phyloP scores from a whole-genome alignment of 177 flowering plant genomes.

The Vitis hybrid region DNA sequence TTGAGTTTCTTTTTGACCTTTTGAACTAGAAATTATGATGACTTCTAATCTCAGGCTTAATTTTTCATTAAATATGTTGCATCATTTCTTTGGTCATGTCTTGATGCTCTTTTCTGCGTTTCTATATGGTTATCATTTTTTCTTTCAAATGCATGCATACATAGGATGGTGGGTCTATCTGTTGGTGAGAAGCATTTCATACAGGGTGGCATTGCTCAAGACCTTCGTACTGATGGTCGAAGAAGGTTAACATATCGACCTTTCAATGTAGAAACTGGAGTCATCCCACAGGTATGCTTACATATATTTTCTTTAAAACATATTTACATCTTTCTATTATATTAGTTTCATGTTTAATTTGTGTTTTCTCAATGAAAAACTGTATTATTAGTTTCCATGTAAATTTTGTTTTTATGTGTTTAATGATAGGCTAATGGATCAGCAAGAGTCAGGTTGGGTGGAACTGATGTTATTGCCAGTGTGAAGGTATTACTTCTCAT shows the following conservation, averaged over 20 bases:
- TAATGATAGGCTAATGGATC: conserved; percentile 87
- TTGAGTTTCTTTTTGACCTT: too few species aligned
- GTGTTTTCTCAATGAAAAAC: background rate
- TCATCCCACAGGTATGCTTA: conserved; percentile 75
- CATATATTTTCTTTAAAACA: background rate
- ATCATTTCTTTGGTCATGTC: too few species aligned
- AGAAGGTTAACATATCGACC: conserved; percentile 69
- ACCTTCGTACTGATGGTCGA: conserved; percentile 90
- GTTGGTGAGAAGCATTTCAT: conserved; percentile 76
- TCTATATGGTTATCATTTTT: too few species aligned
- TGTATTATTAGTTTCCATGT: background rate
- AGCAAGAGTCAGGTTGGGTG: conserved; percentile 83
- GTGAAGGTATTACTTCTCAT: conserved; percentile 60
- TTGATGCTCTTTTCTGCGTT: too few species aligned
- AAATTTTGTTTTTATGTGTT: conserved; percentile 4
- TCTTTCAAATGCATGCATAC: too few species aligned
- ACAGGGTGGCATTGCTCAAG: conserved; percentile 87
- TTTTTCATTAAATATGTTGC: too few species aligned
- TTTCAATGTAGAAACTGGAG: conserved; percentile 75
- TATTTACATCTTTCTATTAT: background rate
- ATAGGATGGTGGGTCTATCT: conserved; percentile 79
- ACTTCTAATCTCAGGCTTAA: too few species aligned
- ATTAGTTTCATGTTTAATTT: background rate
- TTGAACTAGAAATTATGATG: too few species aligned
- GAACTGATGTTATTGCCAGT: conserved; percentile 89